Conservation (phyloP, 805 yeast species). For the Saccharomycopsis synnaedendra region DNA sequence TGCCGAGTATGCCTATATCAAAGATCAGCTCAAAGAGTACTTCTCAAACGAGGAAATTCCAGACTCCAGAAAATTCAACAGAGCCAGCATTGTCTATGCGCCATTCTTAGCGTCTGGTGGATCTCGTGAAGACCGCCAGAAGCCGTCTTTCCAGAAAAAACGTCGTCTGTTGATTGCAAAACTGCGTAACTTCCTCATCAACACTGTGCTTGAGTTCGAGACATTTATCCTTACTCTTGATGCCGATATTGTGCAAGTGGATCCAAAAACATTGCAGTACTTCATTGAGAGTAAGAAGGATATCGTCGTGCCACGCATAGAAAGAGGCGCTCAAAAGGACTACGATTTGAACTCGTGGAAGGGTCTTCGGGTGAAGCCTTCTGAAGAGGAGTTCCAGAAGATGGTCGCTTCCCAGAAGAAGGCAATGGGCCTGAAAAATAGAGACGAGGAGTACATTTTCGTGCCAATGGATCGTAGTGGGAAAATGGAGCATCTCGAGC, state of each 20-base stretch:
- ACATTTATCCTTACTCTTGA: constrained; percentile 23
- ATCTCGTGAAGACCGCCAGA: constrained; percentile 13
- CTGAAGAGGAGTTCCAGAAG: constrained; percentile 15
- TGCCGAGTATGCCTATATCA: constrained; percentile 3
- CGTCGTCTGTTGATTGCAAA: constrained; percentile 22
- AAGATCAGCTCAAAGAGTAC: constrained; percentile 4
- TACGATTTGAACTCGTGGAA: constrained; percentile 29
- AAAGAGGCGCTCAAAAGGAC: constrained; percentile 20
- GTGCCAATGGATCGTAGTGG: constrained; percentile 21
- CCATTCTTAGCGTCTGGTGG: constrained; percentile 9
- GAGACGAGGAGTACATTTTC: constrained; percentile 17
- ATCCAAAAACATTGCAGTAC: constrained; percentile 19
- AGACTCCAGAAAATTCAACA: constrained; percentile 11
- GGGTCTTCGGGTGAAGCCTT: constrained; percentile 23
- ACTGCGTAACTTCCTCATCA: constrained; percentile 22
- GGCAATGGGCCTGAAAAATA: constrained; percentile 18
- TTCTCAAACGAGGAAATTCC: constrained; percentile 10
- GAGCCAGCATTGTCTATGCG: constrained; percentile 10
- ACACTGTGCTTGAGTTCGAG: constrained; percentile 21
- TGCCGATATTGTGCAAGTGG: constrained; percentile 22
- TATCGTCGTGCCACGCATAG: constrained; percentile 23
- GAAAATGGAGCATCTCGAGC: constrained; percentile 18
- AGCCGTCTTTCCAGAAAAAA: constrained; percentile 18
- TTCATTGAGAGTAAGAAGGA: constrained; percentile 22
- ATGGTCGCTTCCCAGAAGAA: constrained; percentile 19